These are phyloP conservation scores for Digitaria exilis DNA, from an alignment of 202 grass and related monocot species.

Conservation along the genomic window DNA sequence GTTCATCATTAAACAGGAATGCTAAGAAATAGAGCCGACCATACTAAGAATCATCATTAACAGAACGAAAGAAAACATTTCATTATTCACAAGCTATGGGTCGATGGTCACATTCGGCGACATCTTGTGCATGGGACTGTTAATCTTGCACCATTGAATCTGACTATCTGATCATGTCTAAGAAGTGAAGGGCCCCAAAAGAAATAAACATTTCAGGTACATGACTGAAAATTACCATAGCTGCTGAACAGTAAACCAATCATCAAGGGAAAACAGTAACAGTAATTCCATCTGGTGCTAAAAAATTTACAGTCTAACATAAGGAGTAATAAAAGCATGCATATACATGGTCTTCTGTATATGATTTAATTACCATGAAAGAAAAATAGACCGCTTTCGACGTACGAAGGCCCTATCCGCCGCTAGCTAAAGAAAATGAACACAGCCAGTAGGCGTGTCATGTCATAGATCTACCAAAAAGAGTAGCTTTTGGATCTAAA, in stretches of 20 bases:
- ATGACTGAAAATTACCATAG: conserved; percentile 13
- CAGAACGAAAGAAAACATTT: background rate
- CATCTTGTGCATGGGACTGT: conserved; percentile 47
- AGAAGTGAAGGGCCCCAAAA: background rate
- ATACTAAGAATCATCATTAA: conserved; percentile 21
- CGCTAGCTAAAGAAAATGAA: background rate
- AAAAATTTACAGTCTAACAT: background rate
- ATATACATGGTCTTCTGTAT: background rate
- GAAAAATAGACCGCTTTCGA: background rate
- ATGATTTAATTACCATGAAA: conserved; percentile 4
- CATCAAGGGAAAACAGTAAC: background rate
- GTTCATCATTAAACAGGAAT: conserved; percentile 6
- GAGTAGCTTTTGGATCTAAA: conserved; percentile 18
- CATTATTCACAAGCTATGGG: background rate
- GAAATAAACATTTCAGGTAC: background rate
- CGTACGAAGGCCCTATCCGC: background rate
- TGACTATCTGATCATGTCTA: background rate
- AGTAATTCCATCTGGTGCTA: background rate
- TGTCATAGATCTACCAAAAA: conserved; percentile 36
- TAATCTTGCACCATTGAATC: conserved; percentile 4
- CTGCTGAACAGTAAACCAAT: background rate
- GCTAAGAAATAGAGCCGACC: background rate
- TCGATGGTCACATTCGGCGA: conserved; percentile 6
- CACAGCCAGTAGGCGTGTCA: background rate
- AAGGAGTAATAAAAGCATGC: background rate